phyloP scores from a whole-genome alignment of 805 yeast species.

The Starmerella khaoyaiensis region DNA sequence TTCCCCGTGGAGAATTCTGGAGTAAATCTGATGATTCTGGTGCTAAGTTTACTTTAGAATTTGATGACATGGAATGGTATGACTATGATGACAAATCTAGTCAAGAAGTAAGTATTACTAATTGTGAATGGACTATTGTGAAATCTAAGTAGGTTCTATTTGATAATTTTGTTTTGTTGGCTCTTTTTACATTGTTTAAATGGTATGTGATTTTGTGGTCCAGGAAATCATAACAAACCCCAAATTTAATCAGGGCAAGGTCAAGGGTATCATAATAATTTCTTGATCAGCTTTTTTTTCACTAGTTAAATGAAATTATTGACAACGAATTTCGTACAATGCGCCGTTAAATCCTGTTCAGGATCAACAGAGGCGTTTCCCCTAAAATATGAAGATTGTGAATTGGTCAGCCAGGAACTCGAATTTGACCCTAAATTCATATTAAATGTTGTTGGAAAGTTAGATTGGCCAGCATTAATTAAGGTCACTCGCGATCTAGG shows the following conservation, averaged over 20 bases:
- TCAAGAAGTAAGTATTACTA: slow-evolving; percentile 69
- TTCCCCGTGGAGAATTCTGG: slow-evolving; percentile 35
- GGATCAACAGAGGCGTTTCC: slow-evolving; percentile 70
- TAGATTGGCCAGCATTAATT: slow-evolving; percentile 79
- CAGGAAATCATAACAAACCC: too few relatives aligned
- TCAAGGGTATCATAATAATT: background rate
- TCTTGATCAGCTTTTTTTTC: background rate
- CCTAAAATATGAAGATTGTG: slow-evolving; percentile 52
- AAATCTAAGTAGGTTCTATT: slow-evolving; percentile 19
- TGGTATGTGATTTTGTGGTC: too few relatives aligned
- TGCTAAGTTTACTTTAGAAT: slow-evolving; percentile 49
- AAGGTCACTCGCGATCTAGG: slow-evolving; percentile 65
- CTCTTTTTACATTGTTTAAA: too few relatives aligned
- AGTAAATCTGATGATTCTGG: slow-evolving; percentile 38
- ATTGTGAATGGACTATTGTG: slow-evolving; percentile 52
- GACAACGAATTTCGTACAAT: slow-evolving; percentile 92
- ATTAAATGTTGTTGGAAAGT: slow-evolving; percentile 57
- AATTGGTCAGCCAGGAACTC: slow-evolving; percentile 58
- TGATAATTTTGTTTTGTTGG: too few relatives aligned
- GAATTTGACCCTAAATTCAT: slow-evolving; percentile 78
- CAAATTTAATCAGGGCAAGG: background rate
- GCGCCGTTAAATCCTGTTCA: slow-evolving; percentile 77
- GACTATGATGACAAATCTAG: slow-evolving; percentile 83
- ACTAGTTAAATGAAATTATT: slow-evolving; percentile 59
- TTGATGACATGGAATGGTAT: slow-evolving; percentile 78